Percentiles rank a stretch among this genome's conserved stretches.
Evolutionary conservation across 345 rosid species (phyloP).

Genomic region (Rhizophora mangle): DNA sequence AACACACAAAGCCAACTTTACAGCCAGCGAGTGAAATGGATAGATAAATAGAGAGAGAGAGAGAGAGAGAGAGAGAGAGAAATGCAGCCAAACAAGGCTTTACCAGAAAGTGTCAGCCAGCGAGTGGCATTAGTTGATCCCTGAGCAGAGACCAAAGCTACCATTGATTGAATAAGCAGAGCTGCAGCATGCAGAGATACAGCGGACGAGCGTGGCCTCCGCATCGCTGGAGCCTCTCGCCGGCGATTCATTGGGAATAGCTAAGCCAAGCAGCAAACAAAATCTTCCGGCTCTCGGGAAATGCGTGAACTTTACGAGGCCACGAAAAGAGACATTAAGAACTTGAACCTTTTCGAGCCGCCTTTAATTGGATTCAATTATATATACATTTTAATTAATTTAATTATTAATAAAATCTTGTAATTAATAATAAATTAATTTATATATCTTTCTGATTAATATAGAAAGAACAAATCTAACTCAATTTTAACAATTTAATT

Average conservation of each 20-base stretch:
- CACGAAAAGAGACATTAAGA: not conserved
- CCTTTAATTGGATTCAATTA: not conserved
- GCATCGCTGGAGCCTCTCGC: slow-evolving; percentile 10
- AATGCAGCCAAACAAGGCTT: not conserved
- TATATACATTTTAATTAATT: too few relatives aligned
- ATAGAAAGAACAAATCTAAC: too few relatives aligned
- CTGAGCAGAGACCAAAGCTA: slow-evolving; percentile 15
- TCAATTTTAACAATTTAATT: too few relatives aligned
- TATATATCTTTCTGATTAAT: too few relatives aligned
- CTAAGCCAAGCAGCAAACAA: not conserved
- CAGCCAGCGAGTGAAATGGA: not conserved
- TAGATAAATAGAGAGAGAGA: not conserved
- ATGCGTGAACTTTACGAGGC: not conserved
- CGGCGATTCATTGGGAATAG: not conserved
- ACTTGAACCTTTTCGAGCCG: not conserved
- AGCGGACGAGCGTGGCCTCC: not conserved
- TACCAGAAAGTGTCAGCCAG: slow-evolving; percentile 17
- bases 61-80: not conserved
- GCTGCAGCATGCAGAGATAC: not conserved
- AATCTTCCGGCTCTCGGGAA: not conserved
- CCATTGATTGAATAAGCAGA: slow-evolving; percentile 3
- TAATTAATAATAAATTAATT: too few relatives aligned
- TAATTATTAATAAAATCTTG: too few relatives aligned
- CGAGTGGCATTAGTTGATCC: not conserved
- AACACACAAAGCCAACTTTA: not conserved